Evolutionary conservation across 306 rosid genomes (phyloP), one percentile per base, ranked within the genome.

Genomic region (Lotus japonicus): DNA sequence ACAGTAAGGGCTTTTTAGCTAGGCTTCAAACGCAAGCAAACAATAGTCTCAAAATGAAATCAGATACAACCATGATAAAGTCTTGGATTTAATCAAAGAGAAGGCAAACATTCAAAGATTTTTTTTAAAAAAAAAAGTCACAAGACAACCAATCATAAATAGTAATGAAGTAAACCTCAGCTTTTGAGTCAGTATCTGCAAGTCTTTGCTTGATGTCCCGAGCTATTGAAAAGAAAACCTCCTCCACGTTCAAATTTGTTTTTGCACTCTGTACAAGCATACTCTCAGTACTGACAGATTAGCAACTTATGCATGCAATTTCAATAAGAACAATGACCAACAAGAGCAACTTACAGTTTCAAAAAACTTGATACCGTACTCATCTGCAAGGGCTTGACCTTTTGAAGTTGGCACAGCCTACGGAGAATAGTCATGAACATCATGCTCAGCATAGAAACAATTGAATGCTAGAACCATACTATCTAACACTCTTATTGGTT

Each of bases 301-400:
- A 63, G 70, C 39, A 21, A 39, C 23, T 55, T 28, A 36, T 13
- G 19, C n/a, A 36, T 56, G 56, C 28, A 63, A 56, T 12, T 50
- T 66, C 66, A 74, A 55, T 52, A 60, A 5, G 7, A 31, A 5
- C 36, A 31, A 31, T 39, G 48, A 68, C 64, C 66, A 53, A 53
- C 14, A 2, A 74, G 58, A 42, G 59, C 66, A 15, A 82, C 96
- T 85, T 81, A 92, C 98, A 11, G 98, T 89, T 88, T 92, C 98
- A 16, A 89, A 92, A 85, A 92, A 92, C 84, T 86, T 87, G 80
- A 92, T 92, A 72, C 96, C 98, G 28, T 92, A 92, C 77, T 92
- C 98, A 33, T 89, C 96, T 60, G 98, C 96, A 60, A 92, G 89
- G 55, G 96, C 98, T 85, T 89, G 95, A 62, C 98, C 98, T 84